These are phyloP conservation scores for Thalassiosira hispida DNA, from an alignment of 352 stramenopile genomes.

Conservation along the genomic window DNA sequence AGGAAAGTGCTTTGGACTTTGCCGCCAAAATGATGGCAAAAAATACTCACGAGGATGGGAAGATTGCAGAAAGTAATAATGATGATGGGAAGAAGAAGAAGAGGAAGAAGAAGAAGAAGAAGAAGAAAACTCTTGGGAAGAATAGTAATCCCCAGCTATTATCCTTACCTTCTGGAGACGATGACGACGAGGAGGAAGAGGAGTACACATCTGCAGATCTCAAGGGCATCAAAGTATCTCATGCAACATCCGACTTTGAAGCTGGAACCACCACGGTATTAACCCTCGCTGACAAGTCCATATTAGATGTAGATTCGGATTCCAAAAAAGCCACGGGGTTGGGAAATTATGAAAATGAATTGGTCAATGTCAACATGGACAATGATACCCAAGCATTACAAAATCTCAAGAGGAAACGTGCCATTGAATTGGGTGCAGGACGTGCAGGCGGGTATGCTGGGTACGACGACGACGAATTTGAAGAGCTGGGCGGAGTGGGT, in stretches of 20 bases:
- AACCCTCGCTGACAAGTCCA: conserved; percentile 91
- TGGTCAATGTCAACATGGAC: conserved; percentile 88
- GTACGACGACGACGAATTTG: conserved; percentile 97
- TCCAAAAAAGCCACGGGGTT: conserved; percentile 81
- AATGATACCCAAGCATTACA: conserved; percentile 84
- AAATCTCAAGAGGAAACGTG: conserved; percentile 80
- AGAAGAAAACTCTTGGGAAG: conserved; percentile 16
- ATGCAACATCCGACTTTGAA: conserved; percentile 89
- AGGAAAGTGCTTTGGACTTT: conserved; percentile 25
- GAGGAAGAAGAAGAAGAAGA: conserved; percentile 46
- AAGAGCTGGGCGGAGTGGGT: conserved; percentile 79
- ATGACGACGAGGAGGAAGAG: conserved; percentile 16
- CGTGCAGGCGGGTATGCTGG: conserved; percentile 89
- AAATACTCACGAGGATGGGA: not conserved
- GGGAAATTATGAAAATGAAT: conserved; percentile 75
- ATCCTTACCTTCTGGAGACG: not conserved
- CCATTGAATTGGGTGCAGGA: conserved; percentile 77
- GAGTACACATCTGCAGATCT: conserved; percentile 86
- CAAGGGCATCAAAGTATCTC: conserved; percentile 89
- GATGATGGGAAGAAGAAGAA: conserved; percentile 13
- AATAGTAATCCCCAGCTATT: conserved; percentile 20
- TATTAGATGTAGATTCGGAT: conserved; percentile 88
- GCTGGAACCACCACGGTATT: conserved; percentile 92
- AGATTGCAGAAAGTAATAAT: not conserved
- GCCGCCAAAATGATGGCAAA: conserved; percentile 14